Conservation (phyloP, 2,329 filamentous ascomycete genomes). For the Diaporthe citrichinensis region DNA sequence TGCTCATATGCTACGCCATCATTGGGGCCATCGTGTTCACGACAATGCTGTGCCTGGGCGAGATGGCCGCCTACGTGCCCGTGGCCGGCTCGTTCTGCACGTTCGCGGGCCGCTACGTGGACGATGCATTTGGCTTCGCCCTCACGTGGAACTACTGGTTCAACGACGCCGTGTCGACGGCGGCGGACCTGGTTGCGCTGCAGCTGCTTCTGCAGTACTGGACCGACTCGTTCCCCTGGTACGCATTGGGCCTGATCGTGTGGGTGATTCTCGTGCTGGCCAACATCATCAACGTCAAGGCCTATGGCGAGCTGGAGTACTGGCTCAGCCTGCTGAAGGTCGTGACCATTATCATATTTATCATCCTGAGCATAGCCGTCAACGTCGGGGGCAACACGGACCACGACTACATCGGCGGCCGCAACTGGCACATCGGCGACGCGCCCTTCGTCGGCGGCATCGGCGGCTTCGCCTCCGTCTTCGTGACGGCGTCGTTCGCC, state of each 20-base stretch:
- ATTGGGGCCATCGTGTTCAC: constrained; percentile 70
- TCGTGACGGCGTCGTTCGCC: constrained; percentile 73
- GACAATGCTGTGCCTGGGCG: constrained; percentile 71
- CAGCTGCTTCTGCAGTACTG: constrained; percentile 73
- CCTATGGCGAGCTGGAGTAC: constrained; percentile 71
- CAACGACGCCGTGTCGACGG: constrained; percentile 73
- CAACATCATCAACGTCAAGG: constrained; percentile 66
- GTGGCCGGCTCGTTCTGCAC: constrained; percentile 69
- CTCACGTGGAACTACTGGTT: constrained; percentile 76
- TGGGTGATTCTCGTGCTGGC: constrained; percentile 67
- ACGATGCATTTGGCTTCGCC: constrained; percentile 68
- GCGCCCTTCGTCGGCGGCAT: constrained; percentile 77
- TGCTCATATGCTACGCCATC: constrained; percentile 70
- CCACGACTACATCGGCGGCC: constrained; percentile 69
- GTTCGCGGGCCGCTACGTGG: constrained; percentile 67
- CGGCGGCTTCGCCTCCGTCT: constrained; percentile 76
- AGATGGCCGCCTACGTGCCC: constrained; percentile 72
- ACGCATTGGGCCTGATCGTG: constrained; percentile 74
- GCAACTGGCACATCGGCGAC: constrained; percentile 70
- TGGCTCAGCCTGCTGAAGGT: constrained; percentile 70
- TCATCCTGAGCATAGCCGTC: constrained; percentile 73
- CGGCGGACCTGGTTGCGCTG: constrained; percentile 71
- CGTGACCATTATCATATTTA: constrained; percentile 70
- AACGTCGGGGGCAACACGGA: constrained; percentile 70
- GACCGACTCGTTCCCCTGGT: constrained; percentile 73